Evolutionary conservation across 169 alveolate genomes (phyloP).

Genomic region (Cyclospora cayetanensis): DNA sequence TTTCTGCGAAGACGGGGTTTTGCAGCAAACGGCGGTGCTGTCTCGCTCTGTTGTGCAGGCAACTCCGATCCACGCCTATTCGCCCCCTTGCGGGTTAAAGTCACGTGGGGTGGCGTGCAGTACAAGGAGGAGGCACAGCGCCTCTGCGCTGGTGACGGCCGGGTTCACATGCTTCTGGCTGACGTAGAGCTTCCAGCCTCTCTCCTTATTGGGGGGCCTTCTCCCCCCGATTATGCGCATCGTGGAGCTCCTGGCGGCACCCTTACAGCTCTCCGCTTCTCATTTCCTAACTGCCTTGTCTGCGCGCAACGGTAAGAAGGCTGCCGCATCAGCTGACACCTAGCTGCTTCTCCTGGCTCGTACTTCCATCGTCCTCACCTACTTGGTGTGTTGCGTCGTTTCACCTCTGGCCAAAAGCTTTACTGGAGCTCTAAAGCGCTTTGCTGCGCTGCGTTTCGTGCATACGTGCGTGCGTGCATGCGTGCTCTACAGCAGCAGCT

Average conservation of each 20-base stretch:
- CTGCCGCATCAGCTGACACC: too few species aligned
- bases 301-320: neutral
- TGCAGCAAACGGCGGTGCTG: too few species aligned
- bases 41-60: neutral
- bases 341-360: too few species aligned
- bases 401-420: too few species aligned
- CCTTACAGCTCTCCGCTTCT: neutral
- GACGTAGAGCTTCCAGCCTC: neutral
- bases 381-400: too few species aligned
- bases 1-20: too few species aligned
- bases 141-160: neutral
- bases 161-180: neutral
- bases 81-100: neutral
- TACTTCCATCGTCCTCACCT: too few species aligned
- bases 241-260: neutral
- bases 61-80: neutral
- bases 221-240: neutral
- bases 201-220: neutral
- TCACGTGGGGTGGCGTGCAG: neutral
- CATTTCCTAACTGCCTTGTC: neutral
- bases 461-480: too few species aligned
- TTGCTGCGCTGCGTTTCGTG: too few species aligned
- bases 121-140: neutral
- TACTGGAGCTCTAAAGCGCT: too few species aligned
- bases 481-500: neutral